Evolutionary conservation across 257 asterid species (phyloP), one percentile per base, ranked within the genome.

Genomic region (Parsonsia alboflavescens): DNA sequence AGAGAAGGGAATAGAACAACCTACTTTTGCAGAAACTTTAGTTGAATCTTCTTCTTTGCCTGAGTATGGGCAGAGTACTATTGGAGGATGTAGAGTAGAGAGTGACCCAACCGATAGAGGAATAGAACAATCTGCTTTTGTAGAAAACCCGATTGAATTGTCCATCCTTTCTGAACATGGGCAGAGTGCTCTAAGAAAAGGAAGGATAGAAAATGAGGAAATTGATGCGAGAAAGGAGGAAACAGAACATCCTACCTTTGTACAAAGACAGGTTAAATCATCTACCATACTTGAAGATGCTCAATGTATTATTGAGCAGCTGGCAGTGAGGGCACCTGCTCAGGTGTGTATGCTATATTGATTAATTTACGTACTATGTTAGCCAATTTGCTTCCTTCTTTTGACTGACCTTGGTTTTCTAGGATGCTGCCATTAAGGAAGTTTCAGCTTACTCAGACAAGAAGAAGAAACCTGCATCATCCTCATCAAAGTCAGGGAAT

Each of bases 391-490:
- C 62, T 73, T 67, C 48, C 24, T 68, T 74, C 41, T 54, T 7
- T 79, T 73, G 58, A 22, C 79, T 73, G 24, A 73, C 42, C 39
- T 80, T 77, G 62, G 56, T 72, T 36, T 71, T 81, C 21, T 54
- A 89, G 97, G 86, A 50, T 83, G 80, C 76, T 63, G 21, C 80
- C 78, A 50, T 45, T 54, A 21, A 6, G 67, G 77, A 80, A 76
- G 81, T 56, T 71, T 70, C 79, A 44, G 77, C 62, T 41, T 39
- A 75, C 6, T 71, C 80, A 48, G 77, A 61, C 70, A 74, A 63
- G 88, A 76, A 63, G 88, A 76, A 72, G 79, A 79, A 76, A 54
- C 74, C 70, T 42, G 74, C 71, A 52, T 77, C 76, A 64, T 67
- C 84, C 62, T 72, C 82, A 39, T 22, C 80, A 42, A 85, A 79